phyloP scores from a whole-genome alignment of 176 grass and related monocot species.

The bread wheat (Triticum aestivum) region IWGSC_CS_RefSeq_v2.1 NC_057804.1:610550367-610550866 shows the following conservation, averaged over 20 bases:
- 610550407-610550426: constrained; percentile 34
- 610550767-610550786: constrained; percentile 48
- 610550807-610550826: background rate
- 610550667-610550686: background rate
- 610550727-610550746: background rate
- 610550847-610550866: constrained; percentile 18
- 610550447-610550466: background rate
- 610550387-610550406: background rate
- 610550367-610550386: constrained; percentile 12
- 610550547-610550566: background rate
- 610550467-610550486: background rate
- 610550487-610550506: constrained; percentile 26
- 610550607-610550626: background rate
- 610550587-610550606: constrained; percentile 39
- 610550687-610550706: background rate
- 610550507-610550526: constrained; percentile 4
- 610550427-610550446: background rate
- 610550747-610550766: background rate
- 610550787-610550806: constrained; percentile 34
- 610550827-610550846: constrained; percentile 2
- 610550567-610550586: constrained; percentile 11
- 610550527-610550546: constrained; percentile 13
- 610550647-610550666: background rate
- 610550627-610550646: constrained; percentile 21
- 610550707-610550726: constrained; percentile 11